Percentiles rank a stretch among this genome's conserved stretches.
phyloP scores from a whole-genome alignment of 768 basidiomycete genomes.

The Mycena latifolia region DNA sequence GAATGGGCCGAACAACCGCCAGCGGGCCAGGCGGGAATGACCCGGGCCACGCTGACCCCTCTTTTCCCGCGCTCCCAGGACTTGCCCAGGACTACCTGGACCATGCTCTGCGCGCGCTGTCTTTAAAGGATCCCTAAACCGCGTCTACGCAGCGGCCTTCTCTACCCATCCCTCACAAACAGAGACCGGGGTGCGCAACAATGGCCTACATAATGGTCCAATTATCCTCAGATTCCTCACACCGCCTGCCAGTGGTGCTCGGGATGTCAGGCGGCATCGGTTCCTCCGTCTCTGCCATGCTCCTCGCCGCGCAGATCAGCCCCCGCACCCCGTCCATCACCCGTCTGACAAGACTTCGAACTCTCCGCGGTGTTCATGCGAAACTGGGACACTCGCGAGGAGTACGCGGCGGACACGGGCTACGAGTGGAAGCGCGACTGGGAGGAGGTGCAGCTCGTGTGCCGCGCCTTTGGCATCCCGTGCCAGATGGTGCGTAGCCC shows the following conservation, averaged over 20 bases:
- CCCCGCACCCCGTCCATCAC: too few relatives aligned
- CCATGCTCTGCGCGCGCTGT: conserved; percentile 29
- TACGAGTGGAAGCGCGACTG: conserved; percentile 98
- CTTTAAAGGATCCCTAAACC: conserved; percentile 13
- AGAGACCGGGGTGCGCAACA: conserved; percentile 33
- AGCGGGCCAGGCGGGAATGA: too few relatives aligned
- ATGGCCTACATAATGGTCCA: too few relatives aligned
- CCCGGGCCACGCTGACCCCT: conserved; percentile 42
- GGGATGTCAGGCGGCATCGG: conserved; percentile 98
- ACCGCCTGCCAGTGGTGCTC: conserved; percentile 73
- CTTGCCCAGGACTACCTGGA: neutral
- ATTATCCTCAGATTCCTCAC: neutral
- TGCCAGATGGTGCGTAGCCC: conserved; percentile 68
- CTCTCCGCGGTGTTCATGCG: conserved; percentile 94
- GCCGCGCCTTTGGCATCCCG: conserved; percentile 78
- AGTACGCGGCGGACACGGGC: conserved; percentile 78
- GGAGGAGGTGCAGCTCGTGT: conserved; percentile 90
- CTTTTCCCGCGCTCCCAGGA: neutral
- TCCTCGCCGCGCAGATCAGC: conserved; percentile 75
- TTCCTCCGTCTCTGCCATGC: conserved; percentile 87
- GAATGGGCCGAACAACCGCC: too few relatives aligned
- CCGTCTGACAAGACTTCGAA: conserved; percentile 72
- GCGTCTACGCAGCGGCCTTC: conserved; percentile 12
- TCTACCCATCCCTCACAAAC: neutral
- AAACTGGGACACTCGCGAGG: conserved; percentile 94